Conservation (phyloP, 1,284 basidiomycete species). For the Salmacisia buchloeana region DNA sequence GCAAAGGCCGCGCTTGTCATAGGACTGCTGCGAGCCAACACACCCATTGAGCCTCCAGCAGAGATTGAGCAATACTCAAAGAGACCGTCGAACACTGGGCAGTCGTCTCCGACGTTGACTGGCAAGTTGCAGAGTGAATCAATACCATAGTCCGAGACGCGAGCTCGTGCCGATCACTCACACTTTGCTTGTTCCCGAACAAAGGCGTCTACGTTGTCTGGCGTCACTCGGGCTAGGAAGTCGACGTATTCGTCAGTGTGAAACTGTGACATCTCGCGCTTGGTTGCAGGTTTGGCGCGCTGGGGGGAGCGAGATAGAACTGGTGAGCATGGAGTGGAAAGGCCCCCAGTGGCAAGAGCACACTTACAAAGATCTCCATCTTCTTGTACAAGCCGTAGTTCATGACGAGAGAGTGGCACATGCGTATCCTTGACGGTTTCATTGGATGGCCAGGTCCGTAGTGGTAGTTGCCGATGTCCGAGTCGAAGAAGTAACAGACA, state of each 20-base stretch:
- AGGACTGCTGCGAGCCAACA: constrained; percentile 39
- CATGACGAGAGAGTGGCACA: constrained; percentile 99
- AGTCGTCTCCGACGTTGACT: constrained; percentile 88
- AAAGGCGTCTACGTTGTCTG: constrained; percentile 77
- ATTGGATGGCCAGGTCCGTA: constrained; percentile 83
- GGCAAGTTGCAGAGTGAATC: background rate
- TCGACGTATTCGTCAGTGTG: constrained; percentile 92
- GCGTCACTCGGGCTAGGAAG: constrained; percentile 75
- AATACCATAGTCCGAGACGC: background rate
- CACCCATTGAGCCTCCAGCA: constrained; percentile 96
- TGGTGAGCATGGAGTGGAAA: background rate
- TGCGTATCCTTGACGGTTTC: constrained; percentile 68
- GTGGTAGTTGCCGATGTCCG: constrained; percentile 95
- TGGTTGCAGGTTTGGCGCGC: constrained; percentile 96
- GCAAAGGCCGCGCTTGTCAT: background rate
- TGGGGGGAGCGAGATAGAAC: constrained; percentile 9
- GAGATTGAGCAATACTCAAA: constrained; percentile 99
- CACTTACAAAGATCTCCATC: constrained; percentile 53
- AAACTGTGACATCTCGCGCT: constrained; percentile 93
- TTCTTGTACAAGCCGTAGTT: constrained; percentile 73
- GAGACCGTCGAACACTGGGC: constrained; percentile 93
- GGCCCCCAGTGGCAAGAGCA: background rate
- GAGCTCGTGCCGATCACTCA: constrained; percentile 51
- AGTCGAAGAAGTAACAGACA: constrained; percentile 62
- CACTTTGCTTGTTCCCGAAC: constrained; percentile 95